A percentile compares a stretch with the other conserved stretches of the same genome.
Conservation (phyloP, 2,329 filamentous ascomycete species). For the Paracamarosporium sp. region DNA sequence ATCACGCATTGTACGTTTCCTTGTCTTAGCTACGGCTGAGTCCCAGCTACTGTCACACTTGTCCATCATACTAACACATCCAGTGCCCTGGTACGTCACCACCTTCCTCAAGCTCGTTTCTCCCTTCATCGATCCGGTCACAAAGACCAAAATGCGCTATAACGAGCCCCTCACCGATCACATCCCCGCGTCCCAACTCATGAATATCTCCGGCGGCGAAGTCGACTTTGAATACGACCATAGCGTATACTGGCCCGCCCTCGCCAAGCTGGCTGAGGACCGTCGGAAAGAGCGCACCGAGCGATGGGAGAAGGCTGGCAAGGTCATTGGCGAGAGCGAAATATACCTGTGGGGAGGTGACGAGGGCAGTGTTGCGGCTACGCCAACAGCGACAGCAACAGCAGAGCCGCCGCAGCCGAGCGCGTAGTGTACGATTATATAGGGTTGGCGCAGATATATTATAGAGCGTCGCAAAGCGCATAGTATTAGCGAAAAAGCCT, state of each 20-base stretch:
- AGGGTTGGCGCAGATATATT: neutral
- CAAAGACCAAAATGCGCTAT: constrained; percentile 94
- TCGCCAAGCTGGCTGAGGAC: constrained; percentile 73
- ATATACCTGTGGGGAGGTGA: constrained; percentile 80
- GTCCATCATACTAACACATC: neutral
- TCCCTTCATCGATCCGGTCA: constrained; percentile 95
- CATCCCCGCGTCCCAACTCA: constrained; percentile 82
- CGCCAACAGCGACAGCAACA: neutral
- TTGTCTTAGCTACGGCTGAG: too few species aligned
- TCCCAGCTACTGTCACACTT: too few species aligned
- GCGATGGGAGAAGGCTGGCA: constrained; percentile 82
- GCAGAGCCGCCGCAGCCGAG: neutral
- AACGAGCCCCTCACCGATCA: constrained; percentile 88
- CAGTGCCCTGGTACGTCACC: constrained; percentile 88
- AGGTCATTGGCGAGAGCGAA: constrained; percentile 84
- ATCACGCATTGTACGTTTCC: constrained; percentile 78
- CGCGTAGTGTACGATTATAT: neutral
- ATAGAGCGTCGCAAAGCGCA: neutral
- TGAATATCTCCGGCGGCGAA: constrained; percentile 78
- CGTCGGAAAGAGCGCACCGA: constrained; percentile 67
- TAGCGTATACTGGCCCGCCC: constrained; percentile 83
- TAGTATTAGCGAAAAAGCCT: neutral
- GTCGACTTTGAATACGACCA: constrained; percentile 94
- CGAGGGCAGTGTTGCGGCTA: constrained; percentile 30
- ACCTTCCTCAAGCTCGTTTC: constrained; percentile 97